These are phyloP conservation scores for Vickermania spadyakhi DNA, from an alignment of 208 protist genomes.

Conservation along the genomic window DNA sequence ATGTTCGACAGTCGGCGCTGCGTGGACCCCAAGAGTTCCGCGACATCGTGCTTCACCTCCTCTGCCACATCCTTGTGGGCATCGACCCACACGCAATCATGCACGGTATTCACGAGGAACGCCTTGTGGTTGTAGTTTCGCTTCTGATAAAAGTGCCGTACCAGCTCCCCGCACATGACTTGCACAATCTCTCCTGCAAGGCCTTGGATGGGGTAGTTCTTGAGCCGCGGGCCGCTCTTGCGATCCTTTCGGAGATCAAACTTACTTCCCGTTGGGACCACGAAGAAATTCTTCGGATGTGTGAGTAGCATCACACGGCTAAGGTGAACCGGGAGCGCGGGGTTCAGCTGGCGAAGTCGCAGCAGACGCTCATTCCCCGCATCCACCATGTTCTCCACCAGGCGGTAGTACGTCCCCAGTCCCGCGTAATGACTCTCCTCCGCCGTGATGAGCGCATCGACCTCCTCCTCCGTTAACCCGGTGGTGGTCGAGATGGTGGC, in stretches of 20 bases:
- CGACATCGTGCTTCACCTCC: slow-evolving; percentile 61
- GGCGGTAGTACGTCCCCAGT: slow-evolving; percentile 63
- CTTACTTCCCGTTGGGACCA: slow-evolving; percentile 80
- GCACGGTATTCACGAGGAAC: slow-evolving; percentile 86
- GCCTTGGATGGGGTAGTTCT: slow-evolving; percentile 90
- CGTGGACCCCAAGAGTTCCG: slow-evolving; percentile 60
- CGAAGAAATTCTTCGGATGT: slow-evolving; percentile 79
- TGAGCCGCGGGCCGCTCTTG: slow-evolving; percentile 71
- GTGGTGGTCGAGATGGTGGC: slow-evolving; percentile 77
- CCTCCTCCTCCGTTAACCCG: slow-evolving; percentile 76
- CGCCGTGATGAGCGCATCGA: slow-evolving; percentile 72
- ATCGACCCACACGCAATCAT: slow-evolving; percentile 90
- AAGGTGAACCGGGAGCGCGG: slow-evolving; percentile 30
- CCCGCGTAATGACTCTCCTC: slow-evolving; percentile 86
- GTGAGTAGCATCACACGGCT: slow-evolving; percentile 71
- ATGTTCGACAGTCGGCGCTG: slow-evolving; percentile 57
- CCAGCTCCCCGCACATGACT: slow-evolving; percentile 81
- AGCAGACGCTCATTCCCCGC: slow-evolving; percentile 62
- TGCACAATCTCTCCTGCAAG: slow-evolving; percentile 87
- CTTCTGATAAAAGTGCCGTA: slow-evolving; percentile 68
- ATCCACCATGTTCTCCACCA: slow-evolving; percentile 73
- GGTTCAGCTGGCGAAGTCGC: slow-evolving; percentile 65
- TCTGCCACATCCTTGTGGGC: slow-evolving; percentile 66
- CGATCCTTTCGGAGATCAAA: slow-evolving; percentile 81
- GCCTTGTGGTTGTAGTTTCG: slow-evolving; percentile 72